Base-by-base conservation (phyloP, 305 asterid genomes). In the Fraxinus ornus region DNA sequence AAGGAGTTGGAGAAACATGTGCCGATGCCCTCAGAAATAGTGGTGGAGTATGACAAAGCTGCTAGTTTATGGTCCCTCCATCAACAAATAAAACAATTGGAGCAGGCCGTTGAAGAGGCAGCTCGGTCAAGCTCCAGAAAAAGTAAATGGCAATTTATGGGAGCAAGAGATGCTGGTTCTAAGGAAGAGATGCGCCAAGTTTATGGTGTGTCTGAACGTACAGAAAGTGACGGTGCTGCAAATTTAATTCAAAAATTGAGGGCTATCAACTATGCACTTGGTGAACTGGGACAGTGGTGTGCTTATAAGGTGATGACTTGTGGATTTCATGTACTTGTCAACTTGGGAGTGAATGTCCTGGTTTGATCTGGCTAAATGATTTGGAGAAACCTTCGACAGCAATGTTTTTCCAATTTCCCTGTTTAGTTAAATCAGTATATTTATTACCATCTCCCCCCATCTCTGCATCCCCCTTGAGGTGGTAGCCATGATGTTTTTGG, bases 81-180 rank as follows among this genome's bases (percentile, higher is more conserved):
- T 82, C 98, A 97, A 85, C 93, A 94, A 88, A 92, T 97, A 88
- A 94, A 94, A 85, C 98, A 92, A 86, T 91, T 94, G 99, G 99
- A 97, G 86, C 88, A 83, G 85, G 89, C 94, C 41, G 98, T 94
- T 82, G 99, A 93, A 90, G 97, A 91, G 86, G 95, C 98, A 79
- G 98, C 99, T 77, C 95, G 94, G 82, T 89, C 94, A 85, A 97
- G 99, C 90, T 91, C 95, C 85, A 88, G 97, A 88, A 93, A 91
- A 92, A 96, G 98, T 84, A 97, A 97, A 88, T 97, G 99, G 99
- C 99, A 97, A 77, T 97, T 94, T 85, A 94, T 97, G 99, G 99
- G 99, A 79, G 99, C 99, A 73, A 90, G 99, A 86, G 99, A 97
- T 92, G 98, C 99, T 89, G 99, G 99, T 75, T 92, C 94, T 70